Percentiles rank a stretch among this genome's conserved stretches.
Evolutionary conservation across 768 basidiomycete genomes (phyloP).

Genomic region (Tricholoma bakamatsutake): DNA sequence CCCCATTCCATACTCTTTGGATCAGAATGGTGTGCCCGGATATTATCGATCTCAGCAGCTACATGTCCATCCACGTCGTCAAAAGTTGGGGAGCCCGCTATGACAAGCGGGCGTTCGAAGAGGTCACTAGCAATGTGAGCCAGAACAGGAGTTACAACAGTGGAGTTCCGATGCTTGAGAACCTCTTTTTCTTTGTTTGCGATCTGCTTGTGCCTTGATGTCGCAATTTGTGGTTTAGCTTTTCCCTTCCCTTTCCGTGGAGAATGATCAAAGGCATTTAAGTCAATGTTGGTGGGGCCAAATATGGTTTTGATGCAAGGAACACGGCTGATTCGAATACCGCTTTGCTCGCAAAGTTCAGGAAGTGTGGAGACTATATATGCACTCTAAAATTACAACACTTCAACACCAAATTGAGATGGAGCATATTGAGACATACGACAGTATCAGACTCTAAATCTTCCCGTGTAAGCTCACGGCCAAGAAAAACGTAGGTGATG

Average conservation of each 20-base stretch:
- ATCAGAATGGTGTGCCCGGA: slow-evolving; percentile 25
- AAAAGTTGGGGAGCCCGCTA: slow-evolving; percentile 25
- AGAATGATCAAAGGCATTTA: slow-evolving; percentile 4
- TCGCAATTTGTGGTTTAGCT: background rate
- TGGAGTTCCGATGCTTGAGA: slow-evolving; percentile 24
- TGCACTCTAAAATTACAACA: slow-evolving; percentile 27
- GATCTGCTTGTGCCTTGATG: slow-evolving; percentile 17
- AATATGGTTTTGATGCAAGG: slow-evolving; percentile 35
- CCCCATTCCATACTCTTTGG: slow-evolving; percentile 32
- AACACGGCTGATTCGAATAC: slow-evolving; percentile 30
- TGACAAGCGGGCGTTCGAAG: slow-evolving; percentile 38
- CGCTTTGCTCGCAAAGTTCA: slow-evolving; percentile 28
- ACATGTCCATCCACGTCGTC: slow-evolving; percentile 24
- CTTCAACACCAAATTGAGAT: background rate
- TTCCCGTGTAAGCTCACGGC: slow-evolving; percentile 8
- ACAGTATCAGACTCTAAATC: slow-evolving; percentile 37
- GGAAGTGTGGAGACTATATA: slow-evolving; percentile 35
- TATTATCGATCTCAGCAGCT: slow-evolving; percentile 21
- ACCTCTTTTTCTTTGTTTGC: slow-evolving; percentile 19
- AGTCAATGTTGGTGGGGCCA: slow-evolving; percentile 19
- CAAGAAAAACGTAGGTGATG: background rate
- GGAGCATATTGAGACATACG: slow-evolving; percentile 28
- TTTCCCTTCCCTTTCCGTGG: background rate
- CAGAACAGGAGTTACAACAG: slow-evolving; percentile 43
- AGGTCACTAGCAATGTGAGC: slow-evolving; percentile 39